phyloP scores from a whole-genome alignment of 352 stramenopile genomes.

The Thraustochytrium sp. region DNA sequence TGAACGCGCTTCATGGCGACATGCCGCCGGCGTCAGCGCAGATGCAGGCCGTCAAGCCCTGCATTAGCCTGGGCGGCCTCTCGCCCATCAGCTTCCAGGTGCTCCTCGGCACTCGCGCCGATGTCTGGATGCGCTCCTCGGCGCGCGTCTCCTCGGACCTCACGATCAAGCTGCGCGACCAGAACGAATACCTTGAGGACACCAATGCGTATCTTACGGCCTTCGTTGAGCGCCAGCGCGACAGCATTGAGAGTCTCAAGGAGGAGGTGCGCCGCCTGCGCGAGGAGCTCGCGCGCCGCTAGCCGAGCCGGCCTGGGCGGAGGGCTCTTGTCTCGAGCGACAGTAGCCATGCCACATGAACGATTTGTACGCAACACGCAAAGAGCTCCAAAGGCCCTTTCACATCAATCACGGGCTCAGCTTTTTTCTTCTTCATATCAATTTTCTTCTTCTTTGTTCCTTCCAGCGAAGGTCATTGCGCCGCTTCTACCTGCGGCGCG shows the following conservation, averaged over 20 bases:
- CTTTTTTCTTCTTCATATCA: too few species aligned
- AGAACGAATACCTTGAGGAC: slow-evolving; percentile 35
- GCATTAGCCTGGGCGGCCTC: neutral
- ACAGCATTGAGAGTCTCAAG: slow-evolving; percentile 2
- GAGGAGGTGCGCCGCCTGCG: neutral
- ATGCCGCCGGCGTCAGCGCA: too few species aligned
- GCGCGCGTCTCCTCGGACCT: neutral
- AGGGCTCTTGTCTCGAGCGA: neutral
- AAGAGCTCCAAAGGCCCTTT: neutral
- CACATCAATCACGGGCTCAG: too few species aligned
- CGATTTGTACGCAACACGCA: too few species aligned
- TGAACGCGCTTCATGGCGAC: neutral
- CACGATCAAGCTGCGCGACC: neutral
- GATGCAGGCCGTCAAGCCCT: neutral
- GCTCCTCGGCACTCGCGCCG: neutral
- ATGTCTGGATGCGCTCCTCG: neutral
- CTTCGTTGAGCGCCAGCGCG: slow-evolving; percentile 23
- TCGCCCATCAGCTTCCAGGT: slow-evolving; percentile 10
- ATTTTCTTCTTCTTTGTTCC: too few species aligned
- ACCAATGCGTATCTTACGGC: slow-evolving; percentile 12
- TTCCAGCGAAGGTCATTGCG: too few species aligned
- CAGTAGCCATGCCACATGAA: neutral
- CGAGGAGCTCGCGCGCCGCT: neutral
- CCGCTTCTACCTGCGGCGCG: too few species aligned
- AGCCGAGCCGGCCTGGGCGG: neutral